Evolutionary conservation across 257 asterid genomes (phyloP), one percentile per base, ranked within the genome.

Genomic region (Ilex asprella): DNA sequence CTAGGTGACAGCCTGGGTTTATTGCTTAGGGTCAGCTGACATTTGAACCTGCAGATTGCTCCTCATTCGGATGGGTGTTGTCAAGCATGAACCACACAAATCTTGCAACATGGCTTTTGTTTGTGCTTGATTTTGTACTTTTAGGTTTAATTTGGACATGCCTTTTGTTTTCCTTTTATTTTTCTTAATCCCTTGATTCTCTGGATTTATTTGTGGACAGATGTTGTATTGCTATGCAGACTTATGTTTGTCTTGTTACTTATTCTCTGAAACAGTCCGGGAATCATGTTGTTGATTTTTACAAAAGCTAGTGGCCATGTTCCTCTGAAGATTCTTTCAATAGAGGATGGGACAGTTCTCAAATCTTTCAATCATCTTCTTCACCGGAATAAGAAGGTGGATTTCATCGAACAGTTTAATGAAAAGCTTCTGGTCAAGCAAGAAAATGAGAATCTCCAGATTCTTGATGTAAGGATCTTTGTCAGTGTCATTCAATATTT

Each of bases 401-500:
- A 89, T 84, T 93, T 93, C 79, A 89, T 89, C 16, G 97, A 89
- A 70, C 97, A 89, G 76, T 89, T 93, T 78, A 93, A 93, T 52
- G 99, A 93, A 64, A 93, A 93, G 84, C 97, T 93, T 75, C 89
- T 93, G 31, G 99, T 93, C 82, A 93, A 93, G 81, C 99, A 93
- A 73, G 97, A 93, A 72, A 84, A 93, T 47, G 99, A 93, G 79
- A 93, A 93, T 70, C 95, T 93, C 52, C 97, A 93, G 86, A 93
- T 93, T 78, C 87, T 87, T 64, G 99, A 93, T 68, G 99, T 93
- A 66, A 83, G 91, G 71, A 41, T 30, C 16, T 7, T 14, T 57
- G 54, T 6, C 55, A 47, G 54, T 16, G 21, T 16, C 39, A n/a
- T 8, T 30, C 39, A 35, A 51, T 32, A 3, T 31, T 61, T 30